Conservation (phyloP, 345 rosid species). For the Rhodamnia rubescens region DNA sequence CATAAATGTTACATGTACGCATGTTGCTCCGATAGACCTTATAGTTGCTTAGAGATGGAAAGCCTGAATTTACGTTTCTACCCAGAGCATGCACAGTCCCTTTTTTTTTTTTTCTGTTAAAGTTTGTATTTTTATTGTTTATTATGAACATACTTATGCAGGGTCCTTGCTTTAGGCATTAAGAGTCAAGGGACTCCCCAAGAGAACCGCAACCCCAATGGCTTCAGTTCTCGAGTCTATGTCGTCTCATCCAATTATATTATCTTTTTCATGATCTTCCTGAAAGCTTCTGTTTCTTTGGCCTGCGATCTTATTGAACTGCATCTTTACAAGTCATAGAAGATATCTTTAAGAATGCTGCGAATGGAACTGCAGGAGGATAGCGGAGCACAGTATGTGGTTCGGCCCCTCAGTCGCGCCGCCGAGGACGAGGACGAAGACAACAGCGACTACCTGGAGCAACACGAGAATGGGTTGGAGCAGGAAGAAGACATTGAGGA, state of each 20-base stretch:
- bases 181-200: not conserved
- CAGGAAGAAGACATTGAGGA: conserved; percentile 37
- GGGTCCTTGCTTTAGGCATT: not conserved
- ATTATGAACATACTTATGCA: not conserved
- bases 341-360: not conserved
- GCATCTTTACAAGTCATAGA: not conserved
- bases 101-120: not conserved
- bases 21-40: not conserved
- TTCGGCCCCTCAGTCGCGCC: conserved; percentile 35
- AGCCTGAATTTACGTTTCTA: not conserved
- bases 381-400: conserved; percentile 60
- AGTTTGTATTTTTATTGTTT: not conserved
- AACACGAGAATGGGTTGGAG: conserved; percentile 41
- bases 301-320: not conserved
- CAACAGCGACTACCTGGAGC: conserved; percentile 60
- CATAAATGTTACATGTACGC: not conserved
- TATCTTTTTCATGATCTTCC: not conserved
- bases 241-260: not conserved
- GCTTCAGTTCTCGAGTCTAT: not conserved
- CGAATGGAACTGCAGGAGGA: conserved; percentile 30
- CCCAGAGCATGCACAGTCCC: not conserved
- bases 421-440: conserved; percentile 70
- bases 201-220: not conserved
- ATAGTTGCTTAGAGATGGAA: not conserved
- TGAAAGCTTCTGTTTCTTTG: not conserved